Base-by-base conservation (phyloP, 1,284 basidiomycete genomes). In the Trichosporon sp. region DNA sequence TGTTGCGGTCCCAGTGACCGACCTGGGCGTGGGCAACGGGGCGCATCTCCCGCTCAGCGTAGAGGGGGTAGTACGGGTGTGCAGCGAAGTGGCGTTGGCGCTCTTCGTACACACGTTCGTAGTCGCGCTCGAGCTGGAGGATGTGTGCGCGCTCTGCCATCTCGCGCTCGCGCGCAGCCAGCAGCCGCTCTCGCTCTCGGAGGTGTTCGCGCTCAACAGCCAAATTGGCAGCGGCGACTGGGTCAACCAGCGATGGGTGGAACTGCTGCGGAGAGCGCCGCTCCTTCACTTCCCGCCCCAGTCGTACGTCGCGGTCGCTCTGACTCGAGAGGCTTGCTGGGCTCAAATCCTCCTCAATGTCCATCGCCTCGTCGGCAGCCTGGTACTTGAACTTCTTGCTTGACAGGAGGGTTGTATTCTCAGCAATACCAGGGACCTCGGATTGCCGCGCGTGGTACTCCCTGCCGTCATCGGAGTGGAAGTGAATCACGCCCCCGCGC, bases 81-180 rank as follows among this genome's bases (percentile, higher is more conserved):
- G 59, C 31, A 4, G 59, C 59, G 32, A 35, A 19, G 35, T 63
- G 59, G 7, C 32, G 12, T 32, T 37, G 31, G 32, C 59, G 59
- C 31, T 37, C 59, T 32, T 63, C 59, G 31, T 63, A 63, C 6
- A 63, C 59, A 1, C n/a, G 59, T 4, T 63, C 59, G 32, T 63
- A 63, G 2, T 63, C 59, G 1, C 59, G 59, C 31, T 63, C 59
- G 16, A n/a, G 16, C 32, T 35, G 59, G 14, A 35, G 31, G 59
- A 63, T 63, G 16, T 63, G 59, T 32, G 35, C 10, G 16, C 59
- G 59, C 32, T 61, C 56, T 4, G 56, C 59, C 31, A 63, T 31
- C 59, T 63, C 59, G 1, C 32, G 59, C 35, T 63, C 32, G 8
- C 59, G 11, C 7, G n/a, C 4, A 4, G 59, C 59, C 14, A 63